Base-by-base conservation (phyloP, 2,329 filamentous ascomycete genomes). In the Sporothrix globosa region DNA sequence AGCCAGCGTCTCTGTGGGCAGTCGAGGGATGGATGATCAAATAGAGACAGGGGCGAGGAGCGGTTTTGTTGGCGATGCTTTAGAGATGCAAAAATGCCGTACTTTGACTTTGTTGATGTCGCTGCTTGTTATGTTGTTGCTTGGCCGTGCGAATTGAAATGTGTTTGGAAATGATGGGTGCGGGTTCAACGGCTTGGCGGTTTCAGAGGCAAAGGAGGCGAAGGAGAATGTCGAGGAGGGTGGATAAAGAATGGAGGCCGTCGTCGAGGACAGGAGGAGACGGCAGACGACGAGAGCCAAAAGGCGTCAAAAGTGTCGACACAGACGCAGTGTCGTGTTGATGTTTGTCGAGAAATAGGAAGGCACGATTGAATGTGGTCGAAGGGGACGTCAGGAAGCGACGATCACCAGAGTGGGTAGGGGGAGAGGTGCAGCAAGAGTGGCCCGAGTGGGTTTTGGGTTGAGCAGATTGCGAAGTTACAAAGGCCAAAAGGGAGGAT, bases 401-500 rank as follows among this genome's bases (percentile, higher is more conserved):
- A 61, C 56, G 56, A 61, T 61, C 56, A 34, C 39, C 56, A 60
- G 17, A 17, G 56, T 61, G 56, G 56, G 56, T 61, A 41, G 39
- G 34, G 56, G 56, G 19, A 2, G 21, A 27, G 34, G n/a, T n/a
- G n/a, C n/a, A n/a, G n/a, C n/a, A n/a, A 14, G 21, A 63, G 39
- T 46, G 21, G 21, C 19, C 7, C 5, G 39, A 27, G n/a, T 46
- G 11, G 30, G 39, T 46, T 46, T 61, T 61, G 27, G 58, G 58
- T 46, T 61, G 58, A 61, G 58, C 34, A 63, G 58, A 63, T 63
- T 63, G 46, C 58, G 39, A 61, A 34, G 54, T n/a, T 34, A 34
- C 34, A 44, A 34, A 14, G n/a, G 13, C 3, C 4, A 9, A 17
- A 41, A 6, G 39, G 34, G 34, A 44, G 6, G 14, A 9, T 44